Percentiles rank a stretch among this genome's conserved stretches.
These are phyloP conservation scores for Aspergillus baeticus DNA, from an alignment of 495 filamentous ascomycete species.

Conservation along the genomic window DNA sequence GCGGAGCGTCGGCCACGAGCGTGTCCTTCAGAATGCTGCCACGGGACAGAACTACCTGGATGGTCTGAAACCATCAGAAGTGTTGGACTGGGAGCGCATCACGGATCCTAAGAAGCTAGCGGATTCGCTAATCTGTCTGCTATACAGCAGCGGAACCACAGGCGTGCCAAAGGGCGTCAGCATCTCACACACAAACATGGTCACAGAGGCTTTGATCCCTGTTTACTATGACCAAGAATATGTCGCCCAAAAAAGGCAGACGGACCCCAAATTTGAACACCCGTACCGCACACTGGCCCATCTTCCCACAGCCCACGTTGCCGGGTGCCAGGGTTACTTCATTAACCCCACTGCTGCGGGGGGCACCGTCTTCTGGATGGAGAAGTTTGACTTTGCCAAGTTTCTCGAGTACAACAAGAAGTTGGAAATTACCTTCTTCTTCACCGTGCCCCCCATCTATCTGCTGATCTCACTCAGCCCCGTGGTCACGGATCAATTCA, in stretches of 20 bases:
- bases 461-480: slow-evolving; percentile 48
- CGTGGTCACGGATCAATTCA: slow-evolving; percentile 48
- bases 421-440: slow-evolving; percentile 46
- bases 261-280: slow-evolving; percentile 18
- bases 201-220: slow-evolving; percentile 24
- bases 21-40: slow-evolving; percentile 11
- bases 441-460: slow-evolving; percentile 51
- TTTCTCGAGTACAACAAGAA: slow-evolving; percentile 42
- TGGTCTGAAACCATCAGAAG: slow-evolving; percentile 19
- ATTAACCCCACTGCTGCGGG: slow-evolving; percentile 34
- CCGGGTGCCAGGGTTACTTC: slow-evolving; percentile 46
- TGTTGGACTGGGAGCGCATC: slow-evolving; percentile 43
- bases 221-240: slow-evolving; percentile 22
- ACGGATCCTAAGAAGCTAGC: slow-evolving; percentile 37
- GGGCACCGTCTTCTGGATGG: slow-evolving; percentile 52
- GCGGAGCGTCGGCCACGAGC: slow-evolving; percentile 15
- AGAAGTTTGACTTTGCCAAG: slow-evolving; percentile 40
- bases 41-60: slow-evolving; percentile 19
- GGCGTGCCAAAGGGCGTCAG: slow-evolving; percentile 41
- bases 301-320: slow-evolving; percentile 47
- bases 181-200: slow-evolving; percentile 37
- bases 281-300: slow-evolving; percentile 46
- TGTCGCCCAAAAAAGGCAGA: slow-evolving; percentile 16
- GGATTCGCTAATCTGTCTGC: slow-evolving; percentile 22
- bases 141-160: slow-evolving; percentile 39